These are phyloP conservation scores for Stachybotrys chartarum DNA, from an alignment of 2,329 filamentous ascomycete species.

Conservation along the genomic window DNA sequence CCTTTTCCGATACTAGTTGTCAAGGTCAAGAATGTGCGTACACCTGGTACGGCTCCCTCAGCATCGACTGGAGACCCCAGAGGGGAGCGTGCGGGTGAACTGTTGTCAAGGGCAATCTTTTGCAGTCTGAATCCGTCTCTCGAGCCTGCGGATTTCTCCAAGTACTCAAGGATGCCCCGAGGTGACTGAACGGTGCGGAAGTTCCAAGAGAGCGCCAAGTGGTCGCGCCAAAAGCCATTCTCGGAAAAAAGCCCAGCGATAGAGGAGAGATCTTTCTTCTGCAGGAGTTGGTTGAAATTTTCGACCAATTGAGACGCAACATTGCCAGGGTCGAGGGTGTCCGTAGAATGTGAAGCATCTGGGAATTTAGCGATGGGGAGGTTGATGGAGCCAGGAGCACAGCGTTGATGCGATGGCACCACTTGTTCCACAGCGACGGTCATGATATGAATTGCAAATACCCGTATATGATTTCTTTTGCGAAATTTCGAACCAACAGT, in stretches of 20 bases:
- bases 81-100: constrained; percentile 35
- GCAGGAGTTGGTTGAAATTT: constrained; percentile 32
- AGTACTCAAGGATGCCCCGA: constrained; percentile 28
- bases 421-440: not conserved
- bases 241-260: constrained; percentile 32
- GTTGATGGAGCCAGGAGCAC: not conserved
- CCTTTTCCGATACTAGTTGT: constrained; percentile 48
- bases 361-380: not conserved
- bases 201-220: constrained; percentile 49
- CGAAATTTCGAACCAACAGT: no score
- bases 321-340: not conserved
- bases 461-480: no score
- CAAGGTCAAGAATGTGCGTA: constrained; percentile 50
- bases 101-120: constrained; percentile 37
- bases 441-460: not conserved
- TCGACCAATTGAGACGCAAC: constrained; percentile 18
- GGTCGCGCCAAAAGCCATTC: constrained; percentile 51
- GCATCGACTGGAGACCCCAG: constrained; percentile 39
- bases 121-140: constrained; percentile 32
- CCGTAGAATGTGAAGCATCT: not conserved
- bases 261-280: constrained; percentile 22
- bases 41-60: constrained; percentile 37
- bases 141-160: constrained; percentile 21
- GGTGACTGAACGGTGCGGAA: constrained; percentile 43
- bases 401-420: not conserved